Evolutionary conservation across 2,329 filamentous ascomycete species (phyloP).

Genomic region (Neofusicoccum laricinum): DNA sequence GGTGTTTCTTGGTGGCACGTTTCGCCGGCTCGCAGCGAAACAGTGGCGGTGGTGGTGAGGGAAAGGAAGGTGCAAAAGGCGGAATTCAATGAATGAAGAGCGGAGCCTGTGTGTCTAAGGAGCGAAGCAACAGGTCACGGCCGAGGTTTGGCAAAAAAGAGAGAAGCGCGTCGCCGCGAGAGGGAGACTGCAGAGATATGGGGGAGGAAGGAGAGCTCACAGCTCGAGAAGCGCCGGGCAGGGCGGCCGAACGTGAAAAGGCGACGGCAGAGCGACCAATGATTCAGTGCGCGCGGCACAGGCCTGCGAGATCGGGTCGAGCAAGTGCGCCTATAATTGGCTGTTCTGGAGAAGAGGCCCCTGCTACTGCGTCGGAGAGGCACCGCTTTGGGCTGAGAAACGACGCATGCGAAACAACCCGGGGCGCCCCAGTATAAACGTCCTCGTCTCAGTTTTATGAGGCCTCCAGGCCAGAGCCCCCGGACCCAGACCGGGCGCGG

Average conservation of each 20-base stretch:
- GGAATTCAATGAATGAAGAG: conserved; percentile 30
- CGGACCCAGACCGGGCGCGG: background rate
- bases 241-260: conserved; percentile 9
- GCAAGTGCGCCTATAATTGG: background rate
- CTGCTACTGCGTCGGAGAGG: background rate
- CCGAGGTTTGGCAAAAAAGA: background rate
- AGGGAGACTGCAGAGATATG: conserved; percentile 23
- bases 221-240: conserved; percentile 9
- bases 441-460: conserved; percentile 5
- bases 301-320: background rate
- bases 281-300: conserved; percentile 9
- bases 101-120: conserved; percentile 33
- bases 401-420: conserved; percentile 1
- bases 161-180: background rate
- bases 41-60: conserved; percentile 20
- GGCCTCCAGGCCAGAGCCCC: background rate
- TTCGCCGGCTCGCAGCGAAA: conserved; percentile 30
- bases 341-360: background rate
- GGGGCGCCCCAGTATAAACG: conserved; percentile 10
- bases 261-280: conserved; percentile 8
- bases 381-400: conserved; percentile 2
- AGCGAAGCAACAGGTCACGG: conserved; percentile 33
- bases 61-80: conserved; percentile 9
- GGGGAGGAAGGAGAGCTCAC: conserved; percentile 19
- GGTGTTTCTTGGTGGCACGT: conserved; percentile 10